These are phyloP conservation scores for Backusella australiensis DNA, from an alignment of 192 early-diverging fungal species.

Conservation along the genomic window DNA sequence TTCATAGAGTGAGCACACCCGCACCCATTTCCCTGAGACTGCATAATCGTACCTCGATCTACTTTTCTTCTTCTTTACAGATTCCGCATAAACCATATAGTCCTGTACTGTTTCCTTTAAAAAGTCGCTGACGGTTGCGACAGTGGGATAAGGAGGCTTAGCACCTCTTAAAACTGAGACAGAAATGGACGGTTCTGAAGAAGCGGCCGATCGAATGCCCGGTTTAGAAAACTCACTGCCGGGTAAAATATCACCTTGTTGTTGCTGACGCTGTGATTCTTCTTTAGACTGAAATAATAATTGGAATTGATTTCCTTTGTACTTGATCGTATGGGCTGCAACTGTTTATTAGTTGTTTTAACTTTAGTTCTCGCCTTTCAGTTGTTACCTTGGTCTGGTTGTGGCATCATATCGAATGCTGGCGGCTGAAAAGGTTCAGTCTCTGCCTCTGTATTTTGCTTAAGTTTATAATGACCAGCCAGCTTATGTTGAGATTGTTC, in stretches of 20 bases:
- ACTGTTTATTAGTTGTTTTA: neutral
- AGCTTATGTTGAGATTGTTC: conserved; percentile 17
- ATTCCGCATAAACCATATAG: conserved; percentile 22
- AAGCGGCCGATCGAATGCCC: neutral
- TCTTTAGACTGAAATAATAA: neutral
- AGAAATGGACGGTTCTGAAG: neutral
- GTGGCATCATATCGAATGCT: conserved; percentile 29
- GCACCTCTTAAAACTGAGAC: neutral
- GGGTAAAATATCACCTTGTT: neutral
- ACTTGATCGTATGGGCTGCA: neutral
- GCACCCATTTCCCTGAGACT: conserved; percentile 22
- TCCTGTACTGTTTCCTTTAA: conserved; percentile 15
- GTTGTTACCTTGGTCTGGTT: conserved; percentile 29
- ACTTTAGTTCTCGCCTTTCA: neutral
- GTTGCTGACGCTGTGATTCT: neutral
- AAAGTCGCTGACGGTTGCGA: conserved; percentile 14
- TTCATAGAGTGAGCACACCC: conserved; percentile 21
- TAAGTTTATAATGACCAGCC: conserved; percentile 21
- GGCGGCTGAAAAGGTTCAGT: conserved; percentile 25
- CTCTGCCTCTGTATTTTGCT: conserved; percentile 19
- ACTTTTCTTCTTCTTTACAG: conserved; percentile 4
- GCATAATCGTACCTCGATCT: conserved; percentile 30
- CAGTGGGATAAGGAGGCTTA: neutral
- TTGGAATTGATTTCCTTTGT: neutral
- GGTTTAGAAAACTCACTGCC: conserved; percentile 10